A percentile compares a stretch with the other conserved stretches of the same genome.
Evolutionary conservation across 208 protist species (phyloP).

Genomic region (Angomonas deanei): DNA sequence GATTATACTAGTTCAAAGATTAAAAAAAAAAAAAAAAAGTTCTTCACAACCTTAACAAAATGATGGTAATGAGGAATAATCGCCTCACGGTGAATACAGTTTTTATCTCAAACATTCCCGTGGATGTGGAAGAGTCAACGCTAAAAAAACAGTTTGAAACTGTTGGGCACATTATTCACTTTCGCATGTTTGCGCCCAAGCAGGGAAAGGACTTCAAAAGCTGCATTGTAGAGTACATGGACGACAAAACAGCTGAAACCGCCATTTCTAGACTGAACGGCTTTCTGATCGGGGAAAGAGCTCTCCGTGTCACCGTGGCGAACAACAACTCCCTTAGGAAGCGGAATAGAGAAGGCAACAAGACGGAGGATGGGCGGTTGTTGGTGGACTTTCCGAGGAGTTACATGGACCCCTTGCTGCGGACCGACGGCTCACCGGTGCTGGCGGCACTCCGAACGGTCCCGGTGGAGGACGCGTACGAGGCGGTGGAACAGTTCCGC

Average conservation of each 20-base stretch:
- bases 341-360: neutral
- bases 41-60: too few species aligned
- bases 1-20: too few species aligned
- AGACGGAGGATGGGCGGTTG: conserved; percentile 17
- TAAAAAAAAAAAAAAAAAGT: too few species aligned
- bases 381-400: conserved; percentile 48
- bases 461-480: conserved; percentile 65
- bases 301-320: conserved; percentile 56
- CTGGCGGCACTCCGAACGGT: conserved; percentile 47
- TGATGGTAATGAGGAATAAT: neutral
- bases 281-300: conserved; percentile 55
- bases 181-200: conserved; percentile 47
- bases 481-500: conserved; percentile 86
- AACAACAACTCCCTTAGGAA: neutral
- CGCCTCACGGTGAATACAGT: conserved; percentile 37
- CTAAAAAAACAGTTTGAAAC: conserved; percentile 84
- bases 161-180: conserved; percentile 75
- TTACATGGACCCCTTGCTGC: conserved; percentile 59
- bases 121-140: conserved; percentile 40
- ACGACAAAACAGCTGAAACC: conserved; percentile 64
- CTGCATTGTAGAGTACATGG: conserved; percentile 78
- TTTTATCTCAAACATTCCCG: conserved; percentile 76
- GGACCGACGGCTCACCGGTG: conserved; percentile 48
- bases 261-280: conserved; percentile 72
- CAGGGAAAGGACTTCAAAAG: conserved; percentile 71